Evolutionary conservation across 768 basidiomycete genomes (phyloP), one percentile per base, ranked within the genome.

Genomic region (Vararia minispora): DNA sequence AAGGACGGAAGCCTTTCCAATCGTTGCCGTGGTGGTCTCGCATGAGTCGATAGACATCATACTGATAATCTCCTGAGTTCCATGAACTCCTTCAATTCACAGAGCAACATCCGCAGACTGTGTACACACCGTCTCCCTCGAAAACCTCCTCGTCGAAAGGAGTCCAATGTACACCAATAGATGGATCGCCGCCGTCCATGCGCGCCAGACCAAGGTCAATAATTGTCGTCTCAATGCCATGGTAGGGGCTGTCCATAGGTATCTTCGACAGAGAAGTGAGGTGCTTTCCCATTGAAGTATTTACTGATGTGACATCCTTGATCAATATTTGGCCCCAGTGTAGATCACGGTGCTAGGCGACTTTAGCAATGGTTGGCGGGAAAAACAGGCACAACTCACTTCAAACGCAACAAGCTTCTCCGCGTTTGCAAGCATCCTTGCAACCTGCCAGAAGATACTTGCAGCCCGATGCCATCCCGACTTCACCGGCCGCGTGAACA

Each of bases 311-410:
- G 3, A 70, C 41, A 42, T 69, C 66, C 52, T 79, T 78, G 33
- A 98, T 76, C 6, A 99, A 69, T 35, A 99, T 84, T 57, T 99
- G 95, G 16, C 95, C 95, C 76, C 88, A 89, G 51, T 99, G 95
- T n/a, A 99, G 74, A 58, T 99, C 95, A 23, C 95, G 89, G 59
- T 99, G 95, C 94, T 99, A 20, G 12, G 20, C 25, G 3, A 20
- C 21, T 26, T 10, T 13, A 17, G 37, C 26, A 43, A 20, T 13
- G 6, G n/a, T 25, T 28, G 35, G 28, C 17, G 40, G 21, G 18
- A 9, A 13, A 10, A 28, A 41, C 6, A 31, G 38, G 5, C 35
- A 26, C 3, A 28, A 49, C 72, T 40, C 46, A 95, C 94, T 74
- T 99, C 95, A 41, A 99, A 98, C 10, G 73, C 67, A 11, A 81